Conservation (phyloP, 1,139 yeast genomes). For the Wickerhamomyces sp. region DNA sequence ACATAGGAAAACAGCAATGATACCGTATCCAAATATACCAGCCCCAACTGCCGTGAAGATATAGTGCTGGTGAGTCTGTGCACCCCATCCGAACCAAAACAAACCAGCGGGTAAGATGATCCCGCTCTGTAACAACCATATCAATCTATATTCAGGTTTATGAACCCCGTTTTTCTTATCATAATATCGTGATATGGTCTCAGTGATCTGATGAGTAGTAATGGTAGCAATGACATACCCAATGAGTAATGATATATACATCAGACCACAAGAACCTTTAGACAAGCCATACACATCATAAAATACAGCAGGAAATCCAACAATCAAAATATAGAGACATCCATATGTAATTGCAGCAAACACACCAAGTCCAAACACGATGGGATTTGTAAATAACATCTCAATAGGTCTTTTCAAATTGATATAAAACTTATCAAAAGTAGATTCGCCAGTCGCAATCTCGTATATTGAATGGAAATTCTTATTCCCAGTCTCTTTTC, state of each 20-base stretch:
- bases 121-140: constrained; percentile 41
- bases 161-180: constrained; percentile 45
- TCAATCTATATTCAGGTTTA: constrained; percentile 52
- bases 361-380: constrained; percentile 55
- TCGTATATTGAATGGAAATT: constrained; percentile 57
- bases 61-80: constrained; percentile 45
- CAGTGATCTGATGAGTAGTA: constrained; percentile 41
- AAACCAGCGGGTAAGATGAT: constrained; percentile 47
- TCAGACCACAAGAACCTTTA: constrained; percentile 46
- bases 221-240: constrained; percentile 45
- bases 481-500: constrained; percentile 48
- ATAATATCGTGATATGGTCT: constrained; percentile 32
- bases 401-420: constrained; percentile 49
- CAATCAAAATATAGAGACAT: constrained; percentile 56
- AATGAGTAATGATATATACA: constrained; percentile 51
- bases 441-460: constrained; percentile 40
- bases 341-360: constrained; percentile 65
- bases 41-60: constrained; percentile 55
- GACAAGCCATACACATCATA: constrained; percentile 40
- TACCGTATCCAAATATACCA: constrained; percentile 46
- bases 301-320: constrained; percentile 53
- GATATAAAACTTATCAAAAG: constrained; percentile 29
- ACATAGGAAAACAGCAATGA: constrained; percentile 52
- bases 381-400: constrained; percentile 52
- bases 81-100: constrained; percentile 64